Conservation (phyloP, 1,139 yeast species). For the Kodamaea anthophila region DNA sequence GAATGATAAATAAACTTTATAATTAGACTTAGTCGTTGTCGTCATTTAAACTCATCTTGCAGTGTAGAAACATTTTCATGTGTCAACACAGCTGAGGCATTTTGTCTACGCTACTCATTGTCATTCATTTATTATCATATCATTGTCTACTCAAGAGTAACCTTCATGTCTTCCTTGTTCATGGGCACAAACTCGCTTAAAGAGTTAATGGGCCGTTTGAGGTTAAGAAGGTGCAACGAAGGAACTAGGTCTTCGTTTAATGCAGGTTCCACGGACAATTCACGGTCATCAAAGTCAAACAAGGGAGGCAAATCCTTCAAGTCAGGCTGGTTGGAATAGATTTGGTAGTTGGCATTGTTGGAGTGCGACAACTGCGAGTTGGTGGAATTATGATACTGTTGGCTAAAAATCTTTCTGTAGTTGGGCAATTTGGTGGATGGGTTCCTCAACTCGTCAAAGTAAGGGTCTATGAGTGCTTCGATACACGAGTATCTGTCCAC, state of each 20-base stretch:
- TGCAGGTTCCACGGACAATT: slow-evolving; percentile 35
- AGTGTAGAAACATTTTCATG: too few relatives aligned
- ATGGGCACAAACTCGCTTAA: slow-evolving; percentile 32
- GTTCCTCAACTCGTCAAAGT: slow-evolving; percentile 69
- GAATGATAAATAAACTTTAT: too few relatives aligned
- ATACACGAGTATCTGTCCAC: slow-evolving; percentile 62
- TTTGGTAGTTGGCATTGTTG: slow-evolving; percentile 32
- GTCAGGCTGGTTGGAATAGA: slow-evolving; percentile 37
- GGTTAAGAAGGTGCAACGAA: slow-evolving; percentile 26
- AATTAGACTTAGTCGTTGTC: too few relatives aligned
- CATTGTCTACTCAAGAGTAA: slow-evolving; percentile 25
- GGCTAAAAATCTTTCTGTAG: slow-evolving; percentile 41
- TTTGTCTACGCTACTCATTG: too few relatives aligned
- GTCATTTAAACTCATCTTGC: too few relatives aligned
- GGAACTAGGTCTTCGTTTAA: slow-evolving; percentile 36
- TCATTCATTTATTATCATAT: slow-evolving; percentile 4
- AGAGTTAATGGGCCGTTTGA: slow-evolving; percentile 18
- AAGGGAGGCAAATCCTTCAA: slow-evolving; percentile 38
- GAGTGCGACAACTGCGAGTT: slow-evolving; percentile 12
- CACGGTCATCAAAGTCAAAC: slow-evolving; percentile 47
- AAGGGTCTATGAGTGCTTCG: slow-evolving; percentile 62
- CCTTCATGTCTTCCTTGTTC: slow-evolving; percentile 29
- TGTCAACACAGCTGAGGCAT: too few relatives aligned
- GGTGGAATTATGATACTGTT: slow-evolving; percentile 25
- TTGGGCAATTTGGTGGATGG: slow-evolving; percentile 50